These are phyloP conservation scores for Calonectria fujianensis DNA, from an alignment of 2,329 filamentous ascomycete species.

Conservation along the genomic window DNA sequence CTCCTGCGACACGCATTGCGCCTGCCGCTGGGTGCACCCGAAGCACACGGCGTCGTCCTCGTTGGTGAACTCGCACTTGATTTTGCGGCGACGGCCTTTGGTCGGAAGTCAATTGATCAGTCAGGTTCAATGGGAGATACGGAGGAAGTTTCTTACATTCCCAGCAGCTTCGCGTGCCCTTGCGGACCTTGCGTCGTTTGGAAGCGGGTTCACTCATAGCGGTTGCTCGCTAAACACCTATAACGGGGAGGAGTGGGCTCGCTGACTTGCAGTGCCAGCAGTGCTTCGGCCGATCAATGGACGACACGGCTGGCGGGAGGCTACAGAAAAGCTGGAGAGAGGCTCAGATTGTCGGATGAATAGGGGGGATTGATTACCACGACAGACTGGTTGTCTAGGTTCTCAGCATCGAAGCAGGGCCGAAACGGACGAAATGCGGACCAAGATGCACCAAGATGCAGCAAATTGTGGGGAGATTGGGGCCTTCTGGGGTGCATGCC, in stretches of 20 bases:
- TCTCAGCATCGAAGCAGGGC: not conserved
- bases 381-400: slow-evolving; percentile 17
- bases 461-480: not conserved
- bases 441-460: slow-evolving; percentile 26
- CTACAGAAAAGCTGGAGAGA: not conserved
- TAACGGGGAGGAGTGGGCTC: not conserved
- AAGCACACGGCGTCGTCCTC: slow-evolving; percentile 65
- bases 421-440: slow-evolving; percentile 46
- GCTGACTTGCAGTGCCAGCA: not conserved
- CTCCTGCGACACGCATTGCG: slow-evolving; percentile 68
- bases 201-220: slow-evolving; percentile 46
- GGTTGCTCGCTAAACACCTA: not conserved
- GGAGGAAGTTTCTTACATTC: slow-evolving; percentile 67
- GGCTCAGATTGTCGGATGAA: slow-evolving; percentile 25
- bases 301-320: not conserved
- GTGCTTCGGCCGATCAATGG: slow-evolving; percentile 51
- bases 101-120: no score
- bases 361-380: not conserved
- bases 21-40: slow-evolving; percentile 65
- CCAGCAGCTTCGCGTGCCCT: slow-evolving; percentile 76
- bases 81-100: slow-evolving; percentile 68
- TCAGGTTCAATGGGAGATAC: no score
- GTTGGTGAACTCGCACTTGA: slow-evolving; percentile 68
- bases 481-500: not conserved
- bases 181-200: slow-evolving; percentile 66